phyloP scores from a whole-genome alignment of 2,329 filamentous ascomycete genomes.

The Aphanoascus verrucosus region DNA sequence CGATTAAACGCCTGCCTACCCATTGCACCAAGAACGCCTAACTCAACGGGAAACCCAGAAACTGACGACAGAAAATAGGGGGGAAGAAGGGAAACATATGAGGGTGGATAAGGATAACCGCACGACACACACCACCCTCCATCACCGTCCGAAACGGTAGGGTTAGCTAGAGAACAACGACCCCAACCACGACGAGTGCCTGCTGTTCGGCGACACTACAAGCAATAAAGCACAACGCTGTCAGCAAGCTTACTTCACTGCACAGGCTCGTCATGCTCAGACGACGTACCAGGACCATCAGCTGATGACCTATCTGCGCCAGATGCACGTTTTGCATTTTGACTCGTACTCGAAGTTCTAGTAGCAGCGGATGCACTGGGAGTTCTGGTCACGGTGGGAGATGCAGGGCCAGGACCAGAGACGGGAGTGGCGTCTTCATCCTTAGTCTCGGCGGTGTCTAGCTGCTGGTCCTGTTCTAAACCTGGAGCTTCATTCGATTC shows the following conservation, averaged over 20 bases:
- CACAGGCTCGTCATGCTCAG: constrained; percentile 4
- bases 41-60: background rate
- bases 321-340: constrained; percentile 1
- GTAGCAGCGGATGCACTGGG: background rate
- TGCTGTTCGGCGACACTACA: constrained; percentile 16
- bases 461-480: background rate
- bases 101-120: background rate
- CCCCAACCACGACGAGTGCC: constrained; percentile 19
- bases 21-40: background rate
- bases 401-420: background rate
- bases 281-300: constrained; percentile 18
- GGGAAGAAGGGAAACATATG: background rate
- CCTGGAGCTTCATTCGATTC: constrained; percentile 1
- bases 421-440: background rate
- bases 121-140: background rate
- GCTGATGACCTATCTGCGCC: constrained; percentile 1
- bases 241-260: constrained; percentile 4
- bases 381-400: background rate
- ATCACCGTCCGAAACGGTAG: no score
- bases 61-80: background rate
- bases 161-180: constrained; percentile 2
- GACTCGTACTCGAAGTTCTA: background rate
- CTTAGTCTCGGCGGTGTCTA: background rate
- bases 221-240: background rate
- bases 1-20: background rate